Base-by-base conservation (phyloP, 371 early-diverging fungal species). In the Mucor plumbeus region DNA sequence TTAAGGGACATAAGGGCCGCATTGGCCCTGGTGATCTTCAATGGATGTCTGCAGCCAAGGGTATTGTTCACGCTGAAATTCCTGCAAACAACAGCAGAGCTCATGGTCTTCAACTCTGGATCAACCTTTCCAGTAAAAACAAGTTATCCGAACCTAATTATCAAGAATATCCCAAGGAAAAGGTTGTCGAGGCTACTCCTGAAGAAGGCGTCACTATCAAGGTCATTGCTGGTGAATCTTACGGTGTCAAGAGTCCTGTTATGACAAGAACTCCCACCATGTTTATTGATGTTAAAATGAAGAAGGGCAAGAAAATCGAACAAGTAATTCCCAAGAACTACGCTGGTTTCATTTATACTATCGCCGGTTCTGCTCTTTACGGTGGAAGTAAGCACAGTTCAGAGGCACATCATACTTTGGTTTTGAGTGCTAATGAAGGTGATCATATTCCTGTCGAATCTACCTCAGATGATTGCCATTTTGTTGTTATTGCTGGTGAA, bases 51-150 rank as follows among this genome's bases (percentile, higher is more conserved):
- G 93, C 92, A 0, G 92, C 87, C 6, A 75, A 80, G 44, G 95
- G 95, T 44, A 91, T 95, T 53, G 82, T 94, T 8, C 94, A 94
- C 70, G 86, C 90, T 50, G 94, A 93, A 67, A 90, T 92, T 77
- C 93, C 92, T 7, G 78, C 78, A 8, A 82, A n/a, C 38, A 68
- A 75, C 14, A 65, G 64, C 6, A 67, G 74, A n/a, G 78, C 82
- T 0, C 87, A 87, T 47, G 94, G 94, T 10, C 82, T 95, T 31
- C 95, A 94, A 68, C 85, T 94, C 40, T 95, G 94, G 93, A 88
- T 95, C 74, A 95, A 94, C 71, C 82, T 94, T 10, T 88, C 95
- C 1, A 81, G 81, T n/a, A 87, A 86, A 72, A 87, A 91, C 77
- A 95, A 95, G 82, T 82, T 91, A 83, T 78, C 84, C 19, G 82